These are phyloP conservation scores for Westerdykella sp. DNA, from an alignment of 2,329 filamentous ascomycete species.

Conservation along the genomic window DNA sequence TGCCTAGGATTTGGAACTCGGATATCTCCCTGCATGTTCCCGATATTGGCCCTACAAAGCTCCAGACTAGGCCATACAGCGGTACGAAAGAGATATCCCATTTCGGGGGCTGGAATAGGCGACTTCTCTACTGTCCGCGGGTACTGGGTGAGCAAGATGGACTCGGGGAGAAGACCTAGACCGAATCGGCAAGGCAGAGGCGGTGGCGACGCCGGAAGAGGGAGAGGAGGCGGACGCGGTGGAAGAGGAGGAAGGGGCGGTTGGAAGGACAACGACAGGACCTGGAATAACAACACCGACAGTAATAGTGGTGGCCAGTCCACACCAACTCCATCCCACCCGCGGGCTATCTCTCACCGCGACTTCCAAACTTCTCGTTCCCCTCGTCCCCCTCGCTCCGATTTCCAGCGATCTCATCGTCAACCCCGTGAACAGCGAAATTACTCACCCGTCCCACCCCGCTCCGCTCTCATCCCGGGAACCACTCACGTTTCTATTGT, in stretches of 20 bases:
- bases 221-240: not conserved
- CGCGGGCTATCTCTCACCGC: not conserved
- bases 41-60: too few relatives aligned
- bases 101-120: too few relatives aligned
- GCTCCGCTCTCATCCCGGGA: constrained; percentile 43
- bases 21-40: too few relatives aligned
- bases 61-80: too few relatives aligned
- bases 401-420: not conserved
- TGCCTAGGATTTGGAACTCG: too few relatives aligned
- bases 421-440: constrained; percentile 6
- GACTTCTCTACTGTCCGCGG: too few relatives aligned
- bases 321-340: constrained; percentile 1
- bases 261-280: constrained; percentile 1
- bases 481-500: constrained; percentile 66
- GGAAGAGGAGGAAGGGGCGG: constrained; percentile 1
- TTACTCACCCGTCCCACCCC: constrained; percentile 17
- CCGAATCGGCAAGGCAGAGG: too few relatives aligned
- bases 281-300: not conserved
- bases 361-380: not conserved
- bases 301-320: constrained; percentile 23
- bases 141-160: too few relatives aligned
- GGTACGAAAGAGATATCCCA: too few relatives aligned
- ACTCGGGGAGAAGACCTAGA: too few relatives aligned
- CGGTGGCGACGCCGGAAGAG: too few relatives aligned
- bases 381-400: not conserved